Percentiles rank a stretch among this genome's conserved stretches.
Evolutionary conservation across 495 filamentous ascomycete genomes (phyloP).

Genomic region (Hypoxylon fuscum): DNA sequence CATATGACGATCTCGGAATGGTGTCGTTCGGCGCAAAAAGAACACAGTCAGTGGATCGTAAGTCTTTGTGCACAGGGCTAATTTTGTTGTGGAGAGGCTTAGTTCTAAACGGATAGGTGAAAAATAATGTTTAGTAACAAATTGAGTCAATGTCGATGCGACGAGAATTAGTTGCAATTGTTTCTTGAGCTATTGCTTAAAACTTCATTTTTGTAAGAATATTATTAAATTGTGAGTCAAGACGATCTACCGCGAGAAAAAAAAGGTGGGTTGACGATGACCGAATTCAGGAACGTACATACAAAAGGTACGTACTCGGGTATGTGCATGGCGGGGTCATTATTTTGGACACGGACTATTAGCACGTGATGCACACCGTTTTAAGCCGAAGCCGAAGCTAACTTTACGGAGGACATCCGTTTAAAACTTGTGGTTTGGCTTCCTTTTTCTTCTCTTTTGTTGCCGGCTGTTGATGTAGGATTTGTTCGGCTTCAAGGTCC

Average conservation of each 20-base stretch:
- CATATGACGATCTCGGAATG: conserved; percentile 2
- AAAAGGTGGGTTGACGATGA: background rate
- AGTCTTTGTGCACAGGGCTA: too few species aligned
- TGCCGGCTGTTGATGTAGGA: too few species aligned
- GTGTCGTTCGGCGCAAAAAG: conserved; percentile 22
- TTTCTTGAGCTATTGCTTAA: background rate
- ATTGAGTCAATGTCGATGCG: background rate
- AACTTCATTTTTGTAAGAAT: background rate
- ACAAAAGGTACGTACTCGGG: background rate
- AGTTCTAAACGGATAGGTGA: background rate
- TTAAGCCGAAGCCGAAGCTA: too few species aligned
- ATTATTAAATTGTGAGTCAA: conserved; percentile 19
- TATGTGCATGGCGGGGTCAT: conserved; percentile 26
- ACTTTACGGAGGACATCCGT: conserved; percentile 30
- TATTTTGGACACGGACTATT: conserved; percentile 23
- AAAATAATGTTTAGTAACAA: background rate
- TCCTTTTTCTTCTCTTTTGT: too few species aligned
- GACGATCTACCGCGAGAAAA: conserved; percentile 11
- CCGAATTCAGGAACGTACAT: background rate
- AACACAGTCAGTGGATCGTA: conserved; percentile 4
- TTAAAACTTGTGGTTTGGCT: too few species aligned
- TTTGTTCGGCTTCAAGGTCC: too few species aligned
- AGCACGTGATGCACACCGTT: conserved; percentile 38
- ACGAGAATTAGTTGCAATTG: background rate
- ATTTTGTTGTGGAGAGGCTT: too few species aligned